Evolutionary conservation across 75 land plant genomes (phyloP).

Genomic region (Cryptomeria japonica): DNA sequence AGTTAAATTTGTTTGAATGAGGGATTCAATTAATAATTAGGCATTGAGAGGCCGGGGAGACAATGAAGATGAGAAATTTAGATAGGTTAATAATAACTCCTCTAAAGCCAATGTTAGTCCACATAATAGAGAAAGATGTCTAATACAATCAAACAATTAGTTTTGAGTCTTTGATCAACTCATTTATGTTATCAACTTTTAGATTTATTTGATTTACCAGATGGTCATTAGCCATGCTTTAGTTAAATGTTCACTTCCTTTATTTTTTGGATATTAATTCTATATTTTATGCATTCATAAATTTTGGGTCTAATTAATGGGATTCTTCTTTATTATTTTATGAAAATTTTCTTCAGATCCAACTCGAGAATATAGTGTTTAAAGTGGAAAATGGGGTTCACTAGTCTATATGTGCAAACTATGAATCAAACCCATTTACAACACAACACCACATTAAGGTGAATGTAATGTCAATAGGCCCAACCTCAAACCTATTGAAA

Average conservation of each 20-base stretch:
- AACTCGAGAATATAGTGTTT: background rate
- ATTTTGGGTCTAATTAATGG: background rate
- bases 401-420: too few relatives aligned
- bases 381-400: too few relatives aligned
- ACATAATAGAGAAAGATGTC: background rate
- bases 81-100: background rate
- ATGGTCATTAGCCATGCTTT: background rate
- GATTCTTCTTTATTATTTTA: background rate
- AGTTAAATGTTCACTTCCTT: background rate
- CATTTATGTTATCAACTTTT: background rate
- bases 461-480: too few relatives aligned
- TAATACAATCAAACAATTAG: background rate
- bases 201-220: background rate
- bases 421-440: too few relatives aligned
- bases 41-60: background rate
- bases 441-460: too few relatives aligned
- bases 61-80: background rate
- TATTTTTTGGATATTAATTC: background rate
- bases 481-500: too few relatives aligned
- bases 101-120: background rate
- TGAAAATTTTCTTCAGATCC: too few relatives aligned
- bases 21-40: background rate
- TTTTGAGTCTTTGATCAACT: background rate
- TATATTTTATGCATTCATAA: background rate
- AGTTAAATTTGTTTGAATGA: background rate